Base-by-base conservation (phyloP, 805 yeast species). In the Suhomyces pyralidae region DNA sequence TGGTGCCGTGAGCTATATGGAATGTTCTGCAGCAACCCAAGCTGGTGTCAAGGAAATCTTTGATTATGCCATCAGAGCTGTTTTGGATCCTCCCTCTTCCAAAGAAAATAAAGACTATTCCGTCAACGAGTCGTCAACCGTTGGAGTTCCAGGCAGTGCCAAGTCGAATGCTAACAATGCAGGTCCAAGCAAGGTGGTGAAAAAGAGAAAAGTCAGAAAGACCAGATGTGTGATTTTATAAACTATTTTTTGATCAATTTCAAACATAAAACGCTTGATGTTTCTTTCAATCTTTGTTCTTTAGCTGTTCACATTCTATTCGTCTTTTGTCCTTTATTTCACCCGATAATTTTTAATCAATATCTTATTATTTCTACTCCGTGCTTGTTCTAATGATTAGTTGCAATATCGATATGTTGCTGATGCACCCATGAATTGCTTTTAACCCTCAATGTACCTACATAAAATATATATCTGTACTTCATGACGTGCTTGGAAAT, bases 21-120 rank as follows among this genome's bases (percentile, higher is more conserved):
- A 91, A 73, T 90, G 97, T 69, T 89, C 96, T 5, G 96, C 97
- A 7, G 87, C 92, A 10, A 86, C 93, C 19, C 97, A 90, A 70
- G 80, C 79, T 50, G 97, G 97, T 14, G 90, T 91, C 46, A 87
- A 86, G 64, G 87, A 86, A 51, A 87, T 90, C 5, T 91, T 91
- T 61, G 96, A 91, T 61, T 83, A 74, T 53, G 96, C 96, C 8
- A 90, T 90, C 38, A 81, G 83, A 56, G 78, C 85, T 0, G 92
- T 86, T 10, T 77, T 86, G 51, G 71, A 77, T 55, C 83, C 85
- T 26, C 81, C 84, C 15, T 12, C 32, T 12, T 62, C 61, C 49
- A 54, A 53, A 49, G 46, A 59, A 34, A 51, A 40, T 43, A 48
- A 51, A 10, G 47, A 51, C 50, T 52, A 56, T 12, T 14, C 51